Base-by-base conservation (phyloP, 1,284 basidiomycete genomes). In the Xanthoconium separans region DNA sequence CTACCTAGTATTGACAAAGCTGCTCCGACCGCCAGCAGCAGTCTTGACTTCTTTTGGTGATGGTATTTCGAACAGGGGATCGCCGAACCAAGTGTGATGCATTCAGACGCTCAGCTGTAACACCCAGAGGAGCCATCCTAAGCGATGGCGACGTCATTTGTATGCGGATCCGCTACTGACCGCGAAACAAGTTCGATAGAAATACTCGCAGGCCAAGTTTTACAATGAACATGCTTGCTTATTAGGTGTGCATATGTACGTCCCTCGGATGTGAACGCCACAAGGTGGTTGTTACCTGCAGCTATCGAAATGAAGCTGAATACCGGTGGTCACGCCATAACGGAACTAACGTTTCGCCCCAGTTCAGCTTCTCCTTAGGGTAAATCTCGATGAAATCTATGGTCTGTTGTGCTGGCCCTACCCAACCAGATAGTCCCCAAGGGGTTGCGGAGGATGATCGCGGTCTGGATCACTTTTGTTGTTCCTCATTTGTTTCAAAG, bases 231-330 rank as follows among this genome's bases (percentile, higher is more conserved):
- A 9, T 81, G 73, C 50, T 84, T 81, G 57, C 84, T 84, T 44
- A 93, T 78, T 0, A 95, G 91, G 57, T 92, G 84, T 0, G 86
- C 83, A 66, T 92, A 95, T 2, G 89, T 84, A 47, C 92, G 84
- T 2, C 94, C 94, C 44, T 81, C 76, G 27, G 85, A 90, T 3
- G 94, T 94, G 12, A 96, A 74, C 1, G 92, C 93, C 16, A 98
- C 81, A 8, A 98, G 75, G 68, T 98, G 95, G 65, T 92, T 82
- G 20, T 76, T 71, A 9, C 95, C 95, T 2, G 87, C 81, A 1
- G 85, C 80, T 24, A 96, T 85, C 2, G 85, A 85, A 0, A 79
- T 71, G 66, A 94, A 88, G 58, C 89, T 92, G 46, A 39, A 42
- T 36, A 30, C 42, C 31, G 20, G 34, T 18, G 29, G 16, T 24